phyloP scores from a whole-genome alignment of 2,329 filamentous ascomycete genomes.

The Hysterium pulicare region DNA sequence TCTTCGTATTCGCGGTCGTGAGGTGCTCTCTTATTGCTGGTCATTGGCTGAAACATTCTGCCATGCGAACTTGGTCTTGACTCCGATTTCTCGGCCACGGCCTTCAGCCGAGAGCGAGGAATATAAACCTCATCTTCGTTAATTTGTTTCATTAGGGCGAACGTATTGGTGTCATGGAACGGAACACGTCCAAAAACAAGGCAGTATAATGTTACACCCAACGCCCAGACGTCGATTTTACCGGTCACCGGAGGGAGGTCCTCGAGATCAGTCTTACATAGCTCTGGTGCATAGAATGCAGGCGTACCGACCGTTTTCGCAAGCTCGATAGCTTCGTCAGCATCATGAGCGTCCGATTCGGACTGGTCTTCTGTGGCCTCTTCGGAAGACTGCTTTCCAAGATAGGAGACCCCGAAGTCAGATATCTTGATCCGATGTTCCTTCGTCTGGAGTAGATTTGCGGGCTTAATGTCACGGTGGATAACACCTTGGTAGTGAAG shows the following conservation, averaged over 20 bases:
- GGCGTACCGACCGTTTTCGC: slow-evolving; percentile 97
- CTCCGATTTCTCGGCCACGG: slow-evolving; percentile 52
- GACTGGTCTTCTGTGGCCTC: slow-evolving; percentile 69
- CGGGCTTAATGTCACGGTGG: slow-evolving; percentile 55
- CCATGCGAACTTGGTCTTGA: slow-evolving; percentile 46
- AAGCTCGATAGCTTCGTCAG: slow-evolving; percentile 92
- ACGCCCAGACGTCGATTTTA: slow-evolving; percentile 95
- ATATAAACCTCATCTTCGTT: slow-evolving; percentile 92
- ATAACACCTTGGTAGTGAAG: slow-evolving; percentile 58
- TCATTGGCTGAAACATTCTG: slow-evolving; percentile 50
- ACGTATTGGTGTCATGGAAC: slow-evolving; percentile 88
- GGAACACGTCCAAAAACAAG: slow-evolving; percentile 91
- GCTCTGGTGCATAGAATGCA: slow-evolving; percentile 93
- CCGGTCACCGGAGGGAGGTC: slow-evolving; percentile 76
- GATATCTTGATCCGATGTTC: slow-evolving; percentile 93
- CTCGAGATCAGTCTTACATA: slow-evolving; percentile 79
- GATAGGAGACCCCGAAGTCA: slow-evolving; percentile 97
- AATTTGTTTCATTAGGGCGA: slow-evolving; percentile 86
- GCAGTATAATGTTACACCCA: slow-evolving; percentile 94
- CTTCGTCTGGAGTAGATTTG: slow-evolving; percentile 83
- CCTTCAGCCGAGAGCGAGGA: slow-evolving; percentile 74
- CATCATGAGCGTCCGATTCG: slow-evolving; percentile 78
- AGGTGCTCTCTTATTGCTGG: slow-evolving; percentile 68
- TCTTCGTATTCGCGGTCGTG: slow-evolving; percentile 81
- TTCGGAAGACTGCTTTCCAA: slow-evolving; percentile 81